phyloP scores from a whole-genome alignment of 2,329 filamentous ascomycete species.

The Penicillium corylophilum region DNA sequence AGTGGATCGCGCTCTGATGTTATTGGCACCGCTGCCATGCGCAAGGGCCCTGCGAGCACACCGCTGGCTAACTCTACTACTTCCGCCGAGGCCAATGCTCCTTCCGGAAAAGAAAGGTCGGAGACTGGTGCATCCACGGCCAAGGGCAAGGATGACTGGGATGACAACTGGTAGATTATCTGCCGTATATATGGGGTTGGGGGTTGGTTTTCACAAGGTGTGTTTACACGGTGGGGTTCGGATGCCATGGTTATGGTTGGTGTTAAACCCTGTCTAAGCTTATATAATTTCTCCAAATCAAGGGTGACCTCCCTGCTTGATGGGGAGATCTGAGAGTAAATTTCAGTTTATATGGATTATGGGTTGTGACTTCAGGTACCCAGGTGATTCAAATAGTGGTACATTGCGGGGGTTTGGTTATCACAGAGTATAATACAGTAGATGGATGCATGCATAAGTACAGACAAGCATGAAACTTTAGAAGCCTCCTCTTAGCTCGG shows the following conservation, averaged over 20 bases:
- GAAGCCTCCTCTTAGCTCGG: conserved; percentile 42
- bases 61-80: conserved; percentile 18
- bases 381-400: conserved; percentile 6
- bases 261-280: not conserved
- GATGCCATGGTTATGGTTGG: conserved; percentile 6
- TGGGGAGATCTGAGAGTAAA: not conserved
- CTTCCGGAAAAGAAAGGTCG: conserved; percentile 17
- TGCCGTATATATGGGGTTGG: conserved; percentile 4
- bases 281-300: conserved; percentile 13
- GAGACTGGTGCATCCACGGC: conserved; percentile 22
- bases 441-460: not conserved
- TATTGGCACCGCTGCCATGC: conserved; percentile 66
- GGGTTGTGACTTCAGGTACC: not conserved
- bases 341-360: not conserved
- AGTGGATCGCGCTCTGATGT: conserved; percentile 45
- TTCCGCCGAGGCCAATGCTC: conserved; percentile 20
- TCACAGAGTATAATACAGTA: conserved; percentile 2
- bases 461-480: conserved; percentile 4
- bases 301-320: not conserved
- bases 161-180: conserved; percentile 48
- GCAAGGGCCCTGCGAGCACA: conserved; percentile 41
- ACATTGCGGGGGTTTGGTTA: conserved; percentile 3
- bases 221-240: not conserved
- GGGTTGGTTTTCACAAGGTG: not conserved
- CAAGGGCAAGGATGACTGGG: conserved; percentile 59